A percentile compares a stretch with the other conserved stretches of the same genome.
Evolutionary conservation across 371 early-diverging fungal species (phyloP).

Genomic region (Apophysomyces ossiformis): DNA sequence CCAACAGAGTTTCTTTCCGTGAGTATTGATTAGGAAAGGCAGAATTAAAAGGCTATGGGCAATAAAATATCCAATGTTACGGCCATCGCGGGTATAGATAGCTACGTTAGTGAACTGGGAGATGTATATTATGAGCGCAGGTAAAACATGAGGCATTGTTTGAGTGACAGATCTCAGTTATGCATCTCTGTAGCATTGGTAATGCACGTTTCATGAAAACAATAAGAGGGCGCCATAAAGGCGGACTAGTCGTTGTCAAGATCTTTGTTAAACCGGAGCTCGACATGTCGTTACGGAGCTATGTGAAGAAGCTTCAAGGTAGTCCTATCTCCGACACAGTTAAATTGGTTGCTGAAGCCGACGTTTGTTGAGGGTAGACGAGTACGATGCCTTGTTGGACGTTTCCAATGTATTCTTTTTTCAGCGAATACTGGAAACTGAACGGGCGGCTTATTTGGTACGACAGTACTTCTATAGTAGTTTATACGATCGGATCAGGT

Average conservation of each 20-base stretch:
- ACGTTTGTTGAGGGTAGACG: constrained; percentile 45
- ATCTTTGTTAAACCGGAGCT: constrained; percentile 89
- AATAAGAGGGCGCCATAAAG: constrained; percentile 78
- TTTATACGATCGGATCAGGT: constrained; percentile 95
- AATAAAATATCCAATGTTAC: constrained; percentile 72
- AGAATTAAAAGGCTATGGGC: constrained; percentile 50
- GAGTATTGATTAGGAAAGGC: too few relatives aligned
- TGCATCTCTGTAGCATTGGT: constrained; percentile 66
- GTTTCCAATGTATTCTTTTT: constrained; percentile 84
- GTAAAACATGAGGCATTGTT: constrained; percentile 30
- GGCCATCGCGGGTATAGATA: constrained; percentile 70
- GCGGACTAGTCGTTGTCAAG: constrained; percentile 85
- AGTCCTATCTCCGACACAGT: constrained; percentile 8
- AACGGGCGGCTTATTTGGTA: constrained; percentile 86
- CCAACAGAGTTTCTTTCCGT: too few relatives aligned
- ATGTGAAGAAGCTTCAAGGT: constrained; percentile 68
- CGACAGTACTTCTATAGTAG: constrained; percentile 88
- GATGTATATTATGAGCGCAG: constrained; percentile 78
- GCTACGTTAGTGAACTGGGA: constrained; percentile 72
- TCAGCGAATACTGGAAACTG: constrained; percentile 84
- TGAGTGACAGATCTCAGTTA: not conserved
- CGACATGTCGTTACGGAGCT: constrained; percentile 61
- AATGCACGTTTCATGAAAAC: constrained; percentile 95
- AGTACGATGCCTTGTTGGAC: constrained; percentile 65
- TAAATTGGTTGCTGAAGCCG: not conserved